Evolutionary conservation across 2,329 filamentous ascomycete genomes (phyloP).

Genomic region (Emericellopsis atlantica): DNA sequence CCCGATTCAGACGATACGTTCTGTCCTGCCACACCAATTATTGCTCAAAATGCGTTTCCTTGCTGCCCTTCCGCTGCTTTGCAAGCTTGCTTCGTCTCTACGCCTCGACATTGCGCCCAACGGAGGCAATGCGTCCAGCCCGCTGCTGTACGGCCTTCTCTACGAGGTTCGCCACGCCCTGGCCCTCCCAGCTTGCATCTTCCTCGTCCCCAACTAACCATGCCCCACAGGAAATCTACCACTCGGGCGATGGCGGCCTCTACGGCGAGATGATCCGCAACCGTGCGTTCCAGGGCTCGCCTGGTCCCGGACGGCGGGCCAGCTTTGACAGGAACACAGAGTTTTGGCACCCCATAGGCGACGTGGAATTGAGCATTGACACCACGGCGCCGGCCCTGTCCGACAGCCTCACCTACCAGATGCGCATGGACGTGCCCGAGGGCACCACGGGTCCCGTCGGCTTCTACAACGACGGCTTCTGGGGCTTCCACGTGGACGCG

Average conservation of each 20-base stretch:
- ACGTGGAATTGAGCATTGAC: too few relatives aligned
- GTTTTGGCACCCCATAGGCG: too few relatives aligned
- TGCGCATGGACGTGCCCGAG: neutral
- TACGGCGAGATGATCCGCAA: conserved; percentile 2
- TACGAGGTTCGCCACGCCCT: conserved; percentile 1
- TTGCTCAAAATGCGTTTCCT: too few relatives aligned
- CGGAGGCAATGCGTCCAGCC: neutral
- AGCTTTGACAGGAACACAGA: too few relatives aligned
- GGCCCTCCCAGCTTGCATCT: neutral
- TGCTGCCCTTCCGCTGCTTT: neutral
- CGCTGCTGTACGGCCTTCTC: neutral
- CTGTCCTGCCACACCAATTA: too few relatives aligned
- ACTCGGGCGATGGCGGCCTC: neutral
- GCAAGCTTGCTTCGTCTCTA: neutral
- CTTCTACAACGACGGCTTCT: neutral
- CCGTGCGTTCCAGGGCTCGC: conserved; percentile 1
- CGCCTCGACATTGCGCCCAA: neutral
- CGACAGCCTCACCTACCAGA: too few relatives aligned
- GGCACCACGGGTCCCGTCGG: neutral
- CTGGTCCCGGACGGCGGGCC: neutral
- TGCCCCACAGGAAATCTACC: neutral
- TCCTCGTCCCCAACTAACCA: neutral
- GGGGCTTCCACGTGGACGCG: neutral
- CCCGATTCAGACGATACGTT: too few relatives aligned
- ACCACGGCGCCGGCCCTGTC: too few relatives aligned